Percentiles rank a stretch among this genome's conserved stretches.
Evolutionary conservation across 1,284 basidiomycete species (phyloP).

Genomic region (Cryptococcus jaspeensis): DNA sequence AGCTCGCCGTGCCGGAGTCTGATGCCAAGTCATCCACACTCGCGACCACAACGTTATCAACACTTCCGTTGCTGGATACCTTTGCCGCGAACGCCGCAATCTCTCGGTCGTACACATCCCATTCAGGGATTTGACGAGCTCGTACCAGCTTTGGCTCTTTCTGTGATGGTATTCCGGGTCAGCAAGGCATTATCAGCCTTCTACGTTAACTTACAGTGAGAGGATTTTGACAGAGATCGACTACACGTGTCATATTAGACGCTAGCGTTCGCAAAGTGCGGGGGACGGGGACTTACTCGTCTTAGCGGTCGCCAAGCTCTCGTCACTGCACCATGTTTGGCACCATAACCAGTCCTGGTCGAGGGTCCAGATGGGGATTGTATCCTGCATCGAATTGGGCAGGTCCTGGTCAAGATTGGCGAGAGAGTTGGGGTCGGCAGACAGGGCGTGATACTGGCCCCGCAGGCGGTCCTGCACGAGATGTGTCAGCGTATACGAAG

Average conservation of each 20-base stretch:
- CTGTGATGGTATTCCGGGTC: constrained; percentile 51
- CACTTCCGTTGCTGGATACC: constrained; percentile 46
- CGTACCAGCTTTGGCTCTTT: constrained; percentile 94
- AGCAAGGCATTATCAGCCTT: background rate
- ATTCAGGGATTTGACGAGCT: constrained; percentile 93
- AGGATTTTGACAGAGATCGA: constrained; percentile 90
- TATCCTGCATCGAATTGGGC: constrained; percentile 83
- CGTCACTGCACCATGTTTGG: constrained; percentile 57
- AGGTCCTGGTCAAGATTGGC: constrained; percentile 97
- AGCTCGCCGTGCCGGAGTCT: constrained; percentile 22
- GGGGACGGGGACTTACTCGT: constrained; percentile 46
- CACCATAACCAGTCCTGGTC: constrained; percentile 90
- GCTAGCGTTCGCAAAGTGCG: background rate
- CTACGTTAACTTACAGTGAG: constrained; percentile 64
- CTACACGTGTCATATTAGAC: constrained; percentile 55
- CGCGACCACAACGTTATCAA: constrained; percentile 58
- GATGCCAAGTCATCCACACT: constrained; percentile 73
- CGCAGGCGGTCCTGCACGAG: constrained; percentile 69
- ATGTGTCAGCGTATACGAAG: constrained; percentile 44
- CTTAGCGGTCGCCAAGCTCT: constrained; percentile 54
- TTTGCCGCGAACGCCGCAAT: constrained; percentile 62
- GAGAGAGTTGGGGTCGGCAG: constrained; percentile 87
- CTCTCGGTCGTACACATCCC: constrained; percentile 80
- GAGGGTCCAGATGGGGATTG: constrained; percentile 84
- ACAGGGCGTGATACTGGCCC: constrained; percentile 87